These are phyloP conservation scores for Yarrowia bubula DNA, from an alignment of 805 yeast species.

Conservation along the genomic window DNA sequence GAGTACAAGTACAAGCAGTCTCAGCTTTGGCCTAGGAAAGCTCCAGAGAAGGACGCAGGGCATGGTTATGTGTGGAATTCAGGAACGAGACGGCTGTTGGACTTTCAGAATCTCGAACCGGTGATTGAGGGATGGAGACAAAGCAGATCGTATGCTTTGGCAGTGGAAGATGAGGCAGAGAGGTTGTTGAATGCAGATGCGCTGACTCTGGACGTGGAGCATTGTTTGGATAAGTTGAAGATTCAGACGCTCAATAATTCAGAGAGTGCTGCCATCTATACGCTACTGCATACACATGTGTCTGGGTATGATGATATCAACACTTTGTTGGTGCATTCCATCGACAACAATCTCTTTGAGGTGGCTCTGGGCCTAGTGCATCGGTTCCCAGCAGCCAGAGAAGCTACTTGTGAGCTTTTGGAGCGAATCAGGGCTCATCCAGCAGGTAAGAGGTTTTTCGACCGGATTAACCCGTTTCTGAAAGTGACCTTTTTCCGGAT, in stretches of 20 bases:
- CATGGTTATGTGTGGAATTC: constrained; percentile 39
- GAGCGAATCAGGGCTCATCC: constrained; percentile 35
- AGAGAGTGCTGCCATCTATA: constrained; percentile 35
- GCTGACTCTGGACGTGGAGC: constrained; percentile 35
- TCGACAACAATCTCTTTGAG: constrained; percentile 34
- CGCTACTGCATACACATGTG: constrained; percentile 33
- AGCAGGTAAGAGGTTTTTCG: constrained; percentile 36
- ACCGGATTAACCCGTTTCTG: constrained; percentile 33
- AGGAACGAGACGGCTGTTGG: constrained; percentile 33
- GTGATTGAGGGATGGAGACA: constrained; percentile 38
- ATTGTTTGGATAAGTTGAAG: constrained; percentile 36
- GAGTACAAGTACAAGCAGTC: constrained; percentile 34
- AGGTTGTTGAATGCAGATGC: background rate
- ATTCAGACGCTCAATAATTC: constrained; percentile 32
- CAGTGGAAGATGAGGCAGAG: constrained; percentile 4
- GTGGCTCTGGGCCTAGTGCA: constrained; percentile 39
- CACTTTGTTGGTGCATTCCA: constrained; percentile 33
- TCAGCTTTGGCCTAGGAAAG: constrained; percentile 31
- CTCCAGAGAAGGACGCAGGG: constrained; percentile 29
- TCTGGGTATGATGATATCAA: constrained; percentile 37
- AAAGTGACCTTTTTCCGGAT: constrained; percentile 33
- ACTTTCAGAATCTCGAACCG: constrained; percentile 33
- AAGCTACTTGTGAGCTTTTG: constrained; percentile 33
- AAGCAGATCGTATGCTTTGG: constrained; percentile 29
- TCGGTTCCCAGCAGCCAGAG: constrained; percentile 34